A percentile compares a stretch with the other conserved stretches of the same genome.
phyloP scores from a whole-genome alignment of 2,329 filamentous ascomycete species.

The Microdochium nivale region DNA sequence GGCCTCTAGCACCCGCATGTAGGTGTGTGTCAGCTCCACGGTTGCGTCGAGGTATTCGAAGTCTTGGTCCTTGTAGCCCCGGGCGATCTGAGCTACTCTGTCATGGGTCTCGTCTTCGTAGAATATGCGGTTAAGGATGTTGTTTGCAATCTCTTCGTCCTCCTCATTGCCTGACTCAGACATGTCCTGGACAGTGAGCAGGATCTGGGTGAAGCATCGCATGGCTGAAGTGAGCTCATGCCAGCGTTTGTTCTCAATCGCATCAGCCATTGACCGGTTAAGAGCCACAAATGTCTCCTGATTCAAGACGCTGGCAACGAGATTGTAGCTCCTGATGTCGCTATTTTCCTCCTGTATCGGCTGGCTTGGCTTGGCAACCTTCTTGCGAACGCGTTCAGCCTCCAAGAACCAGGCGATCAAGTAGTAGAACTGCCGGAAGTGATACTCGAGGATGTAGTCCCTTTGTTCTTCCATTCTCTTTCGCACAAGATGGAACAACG shows the following conservation, averaged over 20 bases:
- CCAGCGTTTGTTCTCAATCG: slow-evolving; percentile 80
- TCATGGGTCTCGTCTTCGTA: slow-evolving; percentile 96
- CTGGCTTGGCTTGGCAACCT: slow-evolving; percentile 39
- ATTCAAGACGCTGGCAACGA: slow-evolving; percentile 83
- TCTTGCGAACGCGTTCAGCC: slow-evolving; percentile 68
- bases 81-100: slow-evolving; percentile 67
- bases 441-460: slow-evolving; percentile 67
- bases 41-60: slow-evolving; percentile 89
- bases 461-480: slow-evolving; percentile 87
- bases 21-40: slow-evolving; percentile 86
- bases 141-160: slow-evolving; percentile 97
- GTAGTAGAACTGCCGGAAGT: slow-evolving; percentile 84
- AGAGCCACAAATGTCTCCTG: slow-evolving; percentile 92
- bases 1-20: slow-evolving; percentile 80
- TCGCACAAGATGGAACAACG: slow-evolving; percentile 74
- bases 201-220: slow-evolving; percentile 90
- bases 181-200: slow-evolving; percentile 92
- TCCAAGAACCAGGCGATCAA: slow-evolving; percentile 87
- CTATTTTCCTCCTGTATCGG: slow-evolving; percentile 27
- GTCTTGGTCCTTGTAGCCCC: slow-evolving; percentile 86
- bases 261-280: slow-evolving; percentile 71
- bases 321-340: slow-evolving; percentile 67
- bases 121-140: slow-evolving; percentile 94
- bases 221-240: slow-evolving; percentile 78
- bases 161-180: slow-evolving; percentile 73